Evolutionary conservation across 805 yeast species (phyloP), one percentile per base, ranked within the genome.

Genomic region (Lachancea dasiensis): DNA sequence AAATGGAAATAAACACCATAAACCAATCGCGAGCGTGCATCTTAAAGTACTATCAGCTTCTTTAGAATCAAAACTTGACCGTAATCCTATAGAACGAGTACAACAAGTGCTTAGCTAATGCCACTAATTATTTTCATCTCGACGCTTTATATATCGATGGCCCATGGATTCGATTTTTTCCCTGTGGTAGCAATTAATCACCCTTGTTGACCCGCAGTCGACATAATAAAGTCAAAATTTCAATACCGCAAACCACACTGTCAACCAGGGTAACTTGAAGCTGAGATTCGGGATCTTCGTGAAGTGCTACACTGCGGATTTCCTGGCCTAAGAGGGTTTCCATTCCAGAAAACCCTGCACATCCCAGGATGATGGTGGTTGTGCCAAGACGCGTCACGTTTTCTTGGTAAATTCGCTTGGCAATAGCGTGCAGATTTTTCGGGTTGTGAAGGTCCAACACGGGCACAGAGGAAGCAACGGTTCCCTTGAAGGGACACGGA

Each of bases 1-100:
- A 75, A 40, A 81, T 68, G 2, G 86, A 85, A 38, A 82, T 52
- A 34, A 81, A 68, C 2, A 82, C 86, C 43, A 79, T 55, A 41
- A 81, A 66, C 86, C 86, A 74, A 60, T 75, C 81, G 45, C 56
- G 56, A 6, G 64, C 58, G 48, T 61, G 65, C 65, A 61, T 61
- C 27, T 42, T 43, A 36, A 39, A 34, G 22, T 21, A n/a, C n/a
- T n/a, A n/a, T n/a, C n/a, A n/a, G n/a, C n/a, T n/a, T n/a, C n/a
- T n/a, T n/a, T n/a, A n/a, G n/a, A n/a, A n/a, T n/a, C n/a, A n/a
- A n/a, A n/a, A n/a, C n/a, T n/a, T n/a, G n/a, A n/a, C n/a, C n/a
- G n/a, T n/a, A n/a, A n/a, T n/a, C n/a, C n/a, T n/a, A n/a, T n/a
- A n/a, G n/a, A n/a, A n/a, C n/a, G n/a, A n/a, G n/a, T n/a, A n/a